These are phyloP conservation scores for Apophysomyces ossiformis DNA, from an alignment of 371 early-diverging fungal genomes.

Conservation along the genomic window DNA sequence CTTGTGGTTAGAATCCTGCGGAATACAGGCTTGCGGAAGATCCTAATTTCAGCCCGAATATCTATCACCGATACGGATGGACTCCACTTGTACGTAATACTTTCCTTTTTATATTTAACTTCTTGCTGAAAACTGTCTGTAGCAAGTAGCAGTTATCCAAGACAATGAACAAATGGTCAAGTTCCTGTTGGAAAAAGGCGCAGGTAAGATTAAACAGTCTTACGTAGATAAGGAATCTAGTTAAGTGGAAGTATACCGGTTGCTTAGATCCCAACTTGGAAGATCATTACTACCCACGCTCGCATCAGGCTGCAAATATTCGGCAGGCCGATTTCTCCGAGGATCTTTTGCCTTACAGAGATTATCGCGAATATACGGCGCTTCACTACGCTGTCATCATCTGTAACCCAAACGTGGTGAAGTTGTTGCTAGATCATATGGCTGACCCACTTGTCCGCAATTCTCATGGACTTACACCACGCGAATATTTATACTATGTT, in stretches of 20 bases:
- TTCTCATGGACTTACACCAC: conserved; percentile 47
- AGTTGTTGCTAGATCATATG: conserved; percentile 62
- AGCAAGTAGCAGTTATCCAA: conserved; percentile 59
- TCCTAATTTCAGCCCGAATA: conserved; percentile 49
- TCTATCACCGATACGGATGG: conserved; percentile 54
- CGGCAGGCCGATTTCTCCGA: conserved; percentile 51
- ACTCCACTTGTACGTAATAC: conserved; percentile 46
- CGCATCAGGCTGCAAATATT: conserved; percentile 50
- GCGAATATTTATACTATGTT: conserved; percentile 55
- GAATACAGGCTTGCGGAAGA: conserved; percentile 45
- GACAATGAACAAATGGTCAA: conserved; percentile 51
- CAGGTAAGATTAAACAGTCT: conserved; percentile 27
- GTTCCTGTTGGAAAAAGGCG: conserved; percentile 50
- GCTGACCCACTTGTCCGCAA: conserved; percentile 60
- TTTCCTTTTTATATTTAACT: neutral
- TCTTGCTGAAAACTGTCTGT: neutral
- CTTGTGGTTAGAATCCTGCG: neutral
- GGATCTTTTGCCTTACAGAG: conserved; percentile 52
- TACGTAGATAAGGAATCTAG: too few species aligned
- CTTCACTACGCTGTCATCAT: conserved; percentile 71
- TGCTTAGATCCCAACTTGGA: conserved; percentile 47
- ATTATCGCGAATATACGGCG: conserved; percentile 60
- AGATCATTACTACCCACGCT: conserved; percentile 53
- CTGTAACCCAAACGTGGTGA: conserved; percentile 59
- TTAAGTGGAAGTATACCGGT: neutral